These are phyloP conservation scores for Elsinoe ampelina DNA, from an alignment of 2,329 filamentous ascomycete species.

Conservation along the genomic window DNA sequence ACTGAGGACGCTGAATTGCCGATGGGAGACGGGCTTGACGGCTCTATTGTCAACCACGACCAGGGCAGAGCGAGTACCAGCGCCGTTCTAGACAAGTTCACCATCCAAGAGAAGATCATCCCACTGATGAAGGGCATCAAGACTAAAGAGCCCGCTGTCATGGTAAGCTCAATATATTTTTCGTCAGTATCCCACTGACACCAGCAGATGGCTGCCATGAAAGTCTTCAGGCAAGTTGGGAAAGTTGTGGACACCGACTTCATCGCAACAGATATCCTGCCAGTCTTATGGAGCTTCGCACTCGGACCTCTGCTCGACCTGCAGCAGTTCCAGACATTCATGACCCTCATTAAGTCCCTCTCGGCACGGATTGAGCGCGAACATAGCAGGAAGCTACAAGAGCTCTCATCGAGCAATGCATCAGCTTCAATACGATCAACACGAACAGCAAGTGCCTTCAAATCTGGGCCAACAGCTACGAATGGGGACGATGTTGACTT, in stretches of 20 bases:
- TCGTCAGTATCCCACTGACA: not conserved
- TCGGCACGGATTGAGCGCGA: slow-evolving; percentile 78
- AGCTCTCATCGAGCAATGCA: slow-evolving; percentile 54
- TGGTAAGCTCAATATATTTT: slow-evolving; percentile 43
- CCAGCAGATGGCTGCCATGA: slow-evolving; percentile 65
- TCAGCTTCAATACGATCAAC: slow-evolving; percentile 26
- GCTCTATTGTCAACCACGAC: slow-evolving; percentile 46
- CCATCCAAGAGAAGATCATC: slow-evolving; percentile 94
- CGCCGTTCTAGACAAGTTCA: slow-evolving; percentile 91
- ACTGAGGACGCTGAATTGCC: slow-evolving; percentile 38
- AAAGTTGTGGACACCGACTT: slow-evolving; percentile 79
- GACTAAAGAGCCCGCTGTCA: slow-evolving; percentile 94
- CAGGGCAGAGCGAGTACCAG: slow-evolving; percentile 42
- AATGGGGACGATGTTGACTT: slow-evolving; percentile 66
- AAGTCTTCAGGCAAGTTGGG: slow-evolving; percentile 76
- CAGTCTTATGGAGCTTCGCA: slow-evolving; percentile 84
- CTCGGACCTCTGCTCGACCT: slow-evolving; percentile 82
- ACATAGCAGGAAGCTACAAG: slow-evolving; percentile 78
- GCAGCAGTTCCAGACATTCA: slow-evolving; percentile 76
- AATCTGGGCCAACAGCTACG: slow-evolving; percentile 16
- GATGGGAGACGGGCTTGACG: slow-evolving; percentile 64
- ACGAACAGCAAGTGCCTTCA: slow-evolving; percentile 51
- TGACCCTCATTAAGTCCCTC: slow-evolving; percentile 74
- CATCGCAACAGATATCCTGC: slow-evolving; percentile 81
- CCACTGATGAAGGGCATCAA: slow-evolving; percentile 87